Evolutionary conservation across 2,329 filamentous ascomycete genomes (phyloP), one percentile per base, ranked within the genome.

Genomic region (Periconia macrospinosa): DNA sequence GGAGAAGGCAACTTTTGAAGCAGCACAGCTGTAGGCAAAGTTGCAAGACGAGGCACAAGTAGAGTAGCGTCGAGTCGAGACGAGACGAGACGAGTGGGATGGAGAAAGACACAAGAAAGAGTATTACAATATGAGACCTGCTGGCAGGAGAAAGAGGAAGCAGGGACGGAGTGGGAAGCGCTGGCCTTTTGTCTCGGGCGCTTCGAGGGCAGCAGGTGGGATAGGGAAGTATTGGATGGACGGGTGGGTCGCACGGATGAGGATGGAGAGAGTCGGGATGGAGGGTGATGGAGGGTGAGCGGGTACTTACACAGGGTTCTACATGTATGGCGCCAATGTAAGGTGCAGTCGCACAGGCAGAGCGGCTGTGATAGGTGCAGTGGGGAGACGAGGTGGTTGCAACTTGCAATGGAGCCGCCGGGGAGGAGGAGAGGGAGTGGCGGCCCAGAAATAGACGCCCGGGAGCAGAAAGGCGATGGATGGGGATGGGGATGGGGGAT

Each of bases 61-160:
- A 57, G 49, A n/a, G 55, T 58, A 60, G 52, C 5, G 11, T 6
- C 53, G 55, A 57, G 54, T 37, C 47, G 45, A 46, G 35, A 40
- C 11, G 33, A 13, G 11, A 13, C 15, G 40, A 48, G 53, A 57
- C 55, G 48, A 56, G 62, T 66, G 66, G 61, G 50, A 63, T 62
- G 6, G 59, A 54, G 52, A 65, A 60, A 69, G 68, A 69, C 62
- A 70, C 63, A 64, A 41, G 61, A 63, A 64, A 41, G 61, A 63
- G 68, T 70, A 74, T 71, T 73, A 71, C 72, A 70, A 69, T 66
- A 66, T 72, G 72, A 74, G 71, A 67, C 73, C 72, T 70, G 72
- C 72, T 75, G 68, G 65, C 69, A 68, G 68, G 63, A 69, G 23
- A 68, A 61, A 63, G 62, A 60, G 64, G 63, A 61, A 58, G 60